Percentiles rank a stretch among this genome's conserved stretches.
Evolutionary conservation across 2,329 filamentous ascomycete genomes (phyloP).

Genomic region (Sarocladium oryzae): DNA sequence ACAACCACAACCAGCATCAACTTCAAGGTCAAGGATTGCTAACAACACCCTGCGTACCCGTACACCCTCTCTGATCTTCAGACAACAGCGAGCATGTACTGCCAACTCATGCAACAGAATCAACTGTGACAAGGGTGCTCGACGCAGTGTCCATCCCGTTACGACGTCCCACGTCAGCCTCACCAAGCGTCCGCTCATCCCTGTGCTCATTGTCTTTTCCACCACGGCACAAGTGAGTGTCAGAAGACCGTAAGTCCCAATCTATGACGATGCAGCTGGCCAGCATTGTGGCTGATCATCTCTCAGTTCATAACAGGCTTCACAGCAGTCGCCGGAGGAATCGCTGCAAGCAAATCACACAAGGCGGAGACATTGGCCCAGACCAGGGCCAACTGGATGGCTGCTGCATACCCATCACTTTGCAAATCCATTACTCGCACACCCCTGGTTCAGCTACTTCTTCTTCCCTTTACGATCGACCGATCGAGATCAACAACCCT

Average conservation of each 20-base stretch:
- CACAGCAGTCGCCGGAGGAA: constrained; percentile 22
- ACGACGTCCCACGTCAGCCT: not conserved
- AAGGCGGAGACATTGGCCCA: constrained; percentile 21
- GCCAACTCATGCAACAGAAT: no score
- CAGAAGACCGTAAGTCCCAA: not conserved
- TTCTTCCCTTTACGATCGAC: not conserved
- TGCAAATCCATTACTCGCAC: not conserved
- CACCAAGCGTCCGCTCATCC: not conserved
- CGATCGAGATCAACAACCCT: not conserved
- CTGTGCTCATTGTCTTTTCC: not conserved
- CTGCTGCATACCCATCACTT: constrained; percentile 30
- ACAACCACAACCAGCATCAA: not conserved
- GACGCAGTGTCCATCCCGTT: no score
- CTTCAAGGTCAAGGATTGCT: not conserved
- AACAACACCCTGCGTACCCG: not conserved
- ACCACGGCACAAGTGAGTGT: not conserved
- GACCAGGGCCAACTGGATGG: constrained; percentile 32
- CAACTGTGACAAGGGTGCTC: no score
- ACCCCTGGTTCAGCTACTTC: not conserved
- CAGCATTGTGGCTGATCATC: not conserved
- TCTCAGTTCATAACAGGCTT: constrained; percentile 24
- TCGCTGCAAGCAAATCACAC: constrained; percentile 20
- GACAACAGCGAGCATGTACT: no score
- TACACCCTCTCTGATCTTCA: not conserved
- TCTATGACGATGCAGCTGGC: not conserved